Evolutionary conservation across 305 asterid genomes (phyloP), one percentile per base, ranked within the genome.

Genomic region (Vinca major): DNA sequence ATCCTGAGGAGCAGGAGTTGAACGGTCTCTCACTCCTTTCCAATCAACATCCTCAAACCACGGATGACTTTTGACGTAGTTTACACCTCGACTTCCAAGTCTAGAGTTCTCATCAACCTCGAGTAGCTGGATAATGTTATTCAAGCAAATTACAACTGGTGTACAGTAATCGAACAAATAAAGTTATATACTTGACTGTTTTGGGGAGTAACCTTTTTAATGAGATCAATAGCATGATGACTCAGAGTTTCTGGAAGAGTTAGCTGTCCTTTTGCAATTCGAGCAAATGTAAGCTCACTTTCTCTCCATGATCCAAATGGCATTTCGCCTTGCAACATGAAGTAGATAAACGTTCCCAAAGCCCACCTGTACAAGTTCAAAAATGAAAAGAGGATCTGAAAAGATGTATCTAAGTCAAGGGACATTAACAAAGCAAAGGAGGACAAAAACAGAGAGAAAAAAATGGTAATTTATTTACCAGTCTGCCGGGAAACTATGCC

Each of bases 261-360:
- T 54, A 90, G 82, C 79, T 85, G 97, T 57, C 96, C 93, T 80
- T 82, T 90, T 43, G 90, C 97, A 52, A 90, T 85, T 82, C 95
- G 84, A 55, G 95, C 93, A 63, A 82, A 88, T 11, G 95, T 88
- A 77, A 92, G 92, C 79, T 92, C 97, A 74, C 90, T 90, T 67
- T 86, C 96, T 83, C 98, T 84, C 98, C 98, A 90, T 55, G 95
- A 90, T 66, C 97, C 97, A 69, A 90, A 92, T 68, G 98, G 97
- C 96, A 88, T 88, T 86, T 92, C 98, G 63, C 92, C 93, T 74
- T 84, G 83, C 72, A 92, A 87, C 98, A 92, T 87, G 89, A 88
- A 90, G 84, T 87, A 92, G 79, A 92, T 87, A 86, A 88, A 83
- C 68, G 90, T 75, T 78, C 98, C 97, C 77, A 90, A 71, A 2